Base-by-base conservation (phyloP, 1,139 yeast genomes). In the Diutina pseudorugosa region DNA sequence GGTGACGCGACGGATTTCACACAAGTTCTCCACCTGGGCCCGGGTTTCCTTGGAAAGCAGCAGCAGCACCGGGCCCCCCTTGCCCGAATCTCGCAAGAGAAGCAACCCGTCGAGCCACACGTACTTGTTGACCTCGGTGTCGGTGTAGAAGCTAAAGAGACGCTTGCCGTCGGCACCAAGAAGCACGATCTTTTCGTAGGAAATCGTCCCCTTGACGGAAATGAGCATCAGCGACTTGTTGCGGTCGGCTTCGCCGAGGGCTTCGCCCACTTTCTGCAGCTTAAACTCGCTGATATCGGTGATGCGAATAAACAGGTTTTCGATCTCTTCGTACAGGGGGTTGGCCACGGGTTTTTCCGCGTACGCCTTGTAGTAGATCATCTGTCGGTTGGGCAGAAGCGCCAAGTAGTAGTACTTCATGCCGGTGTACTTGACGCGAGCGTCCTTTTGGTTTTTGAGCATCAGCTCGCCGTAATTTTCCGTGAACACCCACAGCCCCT, bases 401-500 rank as follows among this genome's bases (percentile, higher is more conserved):
- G 80, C 73, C 47, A 87, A 72, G 62, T 79, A 87, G 62, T 75
- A 82, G 55, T 76, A 72, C 57, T 73, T 66, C 47, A 61, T 44
- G n/a, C 54, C 63, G 16, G 56, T 54, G 47, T 47, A 58, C 51
- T 57, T 61, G 2, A 67, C 66, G 61, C 58, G 62, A 60, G 42
- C 4, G 5, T 45, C 49, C 21, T 64, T 66, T 16, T 61, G 61
- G 23, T 65, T 63, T 25, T 65, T 64, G 23, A 71, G 62, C 48
- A 72, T 57, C 36, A 59, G 60, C 53, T 77, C 80, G 1, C 82
- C 73, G 51, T 89, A 89, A 53, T 74, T 69, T 52, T 82, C 85
- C 2, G 84, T 76, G 60, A 73, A 83, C n/a, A 86, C 93, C 95
- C 95, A 88, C 2, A 88, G 79, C 3, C 96, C 96, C 59, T 79